phyloP scores from a whole-genome alignment of 331 rosid genomes.

The Ulmus americana region DNA sequence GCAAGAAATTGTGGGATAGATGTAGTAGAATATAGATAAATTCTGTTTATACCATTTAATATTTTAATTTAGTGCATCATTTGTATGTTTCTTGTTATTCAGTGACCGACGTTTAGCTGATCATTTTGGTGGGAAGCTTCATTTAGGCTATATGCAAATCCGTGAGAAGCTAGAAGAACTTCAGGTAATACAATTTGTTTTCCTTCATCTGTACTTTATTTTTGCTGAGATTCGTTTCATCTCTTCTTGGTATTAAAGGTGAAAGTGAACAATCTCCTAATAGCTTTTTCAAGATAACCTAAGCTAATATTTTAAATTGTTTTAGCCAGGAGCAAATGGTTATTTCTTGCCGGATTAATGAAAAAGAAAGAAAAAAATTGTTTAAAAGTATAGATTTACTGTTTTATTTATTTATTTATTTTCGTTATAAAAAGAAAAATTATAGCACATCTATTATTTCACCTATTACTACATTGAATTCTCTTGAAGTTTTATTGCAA shows the following conservation, averaged over 20 bases:
- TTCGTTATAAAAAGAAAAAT: not conserved
- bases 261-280: constrained; percentile 1
- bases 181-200: constrained; percentile 49
- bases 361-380: too few relatives aligned
- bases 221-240: not conserved
- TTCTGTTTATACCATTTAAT: constrained; percentile 21
- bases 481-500: constrained; percentile 29
- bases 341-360: too few relatives aligned
- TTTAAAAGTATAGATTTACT: too few relatives aligned
- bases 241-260: not conserved
- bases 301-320: not conserved
- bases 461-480: constrained; percentile 12
- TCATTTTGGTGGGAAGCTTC: constrained; percentile 99
- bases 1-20: constrained; percentile 53
- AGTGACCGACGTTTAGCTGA: constrained; percentile 99
- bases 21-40: constrained; percentile 23
- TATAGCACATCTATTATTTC: constrained; percentile 4
- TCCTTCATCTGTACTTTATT: not conserved
- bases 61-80: constrained; percentile 25
- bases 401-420: not conserved
- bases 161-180: constrained; percentile 95
- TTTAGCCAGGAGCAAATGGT: not conserved
- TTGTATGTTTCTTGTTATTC: constrained; percentile 38
- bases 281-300: constrained; percentile 11
- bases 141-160: constrained; percentile 94